Evolutionary conservation across 768 basidiomycete species (phyloP).

Genomic region (Lactarius sp.): DNA sequence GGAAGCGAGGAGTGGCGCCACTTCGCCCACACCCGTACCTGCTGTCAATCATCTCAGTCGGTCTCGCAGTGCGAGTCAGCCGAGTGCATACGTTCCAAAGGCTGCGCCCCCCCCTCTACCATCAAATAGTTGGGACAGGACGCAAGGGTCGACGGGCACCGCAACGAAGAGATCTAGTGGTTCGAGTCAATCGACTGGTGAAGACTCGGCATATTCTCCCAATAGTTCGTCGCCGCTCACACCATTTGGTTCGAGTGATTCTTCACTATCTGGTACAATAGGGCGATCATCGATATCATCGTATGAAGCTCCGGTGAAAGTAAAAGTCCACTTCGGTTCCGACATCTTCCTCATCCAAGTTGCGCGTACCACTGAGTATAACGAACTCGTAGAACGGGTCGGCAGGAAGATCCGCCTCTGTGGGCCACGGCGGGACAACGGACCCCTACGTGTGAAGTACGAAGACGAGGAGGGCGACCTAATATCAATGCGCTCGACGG

Average conservation of each 20-base stretch:
- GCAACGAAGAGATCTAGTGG: conserved; percentile 75
- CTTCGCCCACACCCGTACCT: conserved; percentile 24
- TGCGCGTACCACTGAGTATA: conserved; percentile 69
- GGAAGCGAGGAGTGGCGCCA: conserved; percentile 9
- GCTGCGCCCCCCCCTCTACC: conserved; percentile 52
- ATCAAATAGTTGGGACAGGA: conserved; percentile 45
- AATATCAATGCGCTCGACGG: conserved; percentile 82
- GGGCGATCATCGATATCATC: conserved; percentile 47
- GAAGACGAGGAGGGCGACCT: conserved; percentile 91
- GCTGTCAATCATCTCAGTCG: conserved; percentile 39
- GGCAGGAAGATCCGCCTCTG: conserved; percentile 91
- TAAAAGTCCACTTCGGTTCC: conserved; percentile 93
- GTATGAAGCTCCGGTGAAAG: conserved; percentile 65
- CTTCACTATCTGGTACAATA: conserved; percentile 56
- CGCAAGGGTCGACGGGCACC: conserved; percentile 36
- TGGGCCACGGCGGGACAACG: conserved; percentile 72
- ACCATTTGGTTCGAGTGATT: conserved; percentile 86
- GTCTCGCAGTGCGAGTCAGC: conserved; percentile 77
- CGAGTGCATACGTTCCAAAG: conserved; percentile 60
- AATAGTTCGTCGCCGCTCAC: conserved; percentile 85
- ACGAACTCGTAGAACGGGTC: conserved; percentile 83
- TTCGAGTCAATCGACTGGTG: conserved; percentile 77
- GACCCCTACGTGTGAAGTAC: conserved; percentile 83
- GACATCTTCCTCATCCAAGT: conserved; percentile 96
- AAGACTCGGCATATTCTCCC: conserved; percentile 80